Evolutionary conservation across 306 rosid species (phyloP).

Genomic region (Corylus heterophylla): DNA sequence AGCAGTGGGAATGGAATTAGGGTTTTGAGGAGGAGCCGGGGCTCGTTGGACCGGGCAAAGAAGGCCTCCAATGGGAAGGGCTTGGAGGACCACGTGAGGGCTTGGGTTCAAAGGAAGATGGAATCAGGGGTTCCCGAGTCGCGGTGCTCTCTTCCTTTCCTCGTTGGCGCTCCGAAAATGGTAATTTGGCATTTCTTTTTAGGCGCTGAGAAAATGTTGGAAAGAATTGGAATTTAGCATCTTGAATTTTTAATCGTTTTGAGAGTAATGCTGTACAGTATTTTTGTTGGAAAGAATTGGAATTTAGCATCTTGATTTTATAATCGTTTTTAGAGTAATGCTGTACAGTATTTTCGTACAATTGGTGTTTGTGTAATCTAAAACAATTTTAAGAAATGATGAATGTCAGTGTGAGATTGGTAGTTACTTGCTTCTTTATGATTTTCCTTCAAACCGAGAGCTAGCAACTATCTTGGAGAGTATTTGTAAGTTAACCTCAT

Average conservation of each 20-base stretch:
- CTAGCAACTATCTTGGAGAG: not conserved
- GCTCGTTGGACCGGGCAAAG: constrained; percentile 37
- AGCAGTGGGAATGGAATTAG: constrained; percentile 32
- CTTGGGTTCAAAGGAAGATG: constrained; percentile 40
- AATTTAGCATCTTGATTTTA: too few relatives aligned
- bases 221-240: not conserved
- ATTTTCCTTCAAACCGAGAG: not conserved
- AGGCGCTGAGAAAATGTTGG: not conserved
- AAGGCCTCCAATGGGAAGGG: constrained; percentile 39
- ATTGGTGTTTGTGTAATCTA: not conserved
- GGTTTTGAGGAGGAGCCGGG: constrained; percentile 45
- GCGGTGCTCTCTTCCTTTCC: constrained; percentile 64
- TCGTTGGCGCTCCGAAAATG: constrained; percentile 57
- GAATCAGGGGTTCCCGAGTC: constrained; percentile 36
- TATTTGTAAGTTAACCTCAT: too few relatives aligned
- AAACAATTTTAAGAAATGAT: not conserved
- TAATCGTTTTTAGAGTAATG: too few relatives aligned
- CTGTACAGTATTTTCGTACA: too few relatives aligned
- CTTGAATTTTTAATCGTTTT: not conserved
- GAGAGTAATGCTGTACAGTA: too few relatives aligned
- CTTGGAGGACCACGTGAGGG: constrained; percentile 50
- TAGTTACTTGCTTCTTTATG: not conserved
- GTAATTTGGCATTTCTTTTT: constrained; percentile 29
- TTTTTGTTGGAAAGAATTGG: too few relatives aligned
- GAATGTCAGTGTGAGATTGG: not conserved